phyloP scores from a whole-genome alignment of 2,329 filamentous ascomycete genomes.

The Cercospora sp. region DNA sequence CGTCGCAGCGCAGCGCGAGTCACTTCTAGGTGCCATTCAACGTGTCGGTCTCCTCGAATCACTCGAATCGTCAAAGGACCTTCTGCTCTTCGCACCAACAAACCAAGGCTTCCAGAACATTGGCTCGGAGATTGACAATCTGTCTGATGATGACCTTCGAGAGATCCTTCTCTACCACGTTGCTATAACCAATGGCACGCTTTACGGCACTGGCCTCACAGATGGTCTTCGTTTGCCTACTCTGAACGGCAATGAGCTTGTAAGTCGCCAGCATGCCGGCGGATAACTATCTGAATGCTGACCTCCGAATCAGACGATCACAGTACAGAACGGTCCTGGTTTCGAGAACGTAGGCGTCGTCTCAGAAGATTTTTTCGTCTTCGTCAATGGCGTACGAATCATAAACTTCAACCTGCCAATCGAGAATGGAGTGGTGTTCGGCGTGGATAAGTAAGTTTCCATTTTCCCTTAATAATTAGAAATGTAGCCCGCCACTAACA shows the following conservation, averaged over 20 bases:
- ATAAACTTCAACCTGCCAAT: slow-evolving; percentile 1
- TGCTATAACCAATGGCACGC: neutral
- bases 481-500: neutral
- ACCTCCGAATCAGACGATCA: neutral
- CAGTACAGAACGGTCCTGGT: neutral
- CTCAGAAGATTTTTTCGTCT: neutral
- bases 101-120: slow-evolving; percentile 12
- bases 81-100: slow-evolving; percentile 26
- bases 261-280: neutral
- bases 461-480: neutral
- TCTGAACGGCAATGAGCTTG: neutral
- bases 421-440: neutral
- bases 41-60: neutral
- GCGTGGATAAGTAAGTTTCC: neutral
- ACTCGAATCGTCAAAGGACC: slow-evolving; percentile 18
- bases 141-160: neutral
- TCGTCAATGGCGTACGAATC: neutral
- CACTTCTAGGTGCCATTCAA: neutral
- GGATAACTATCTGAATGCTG: neutral
- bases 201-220: neutral
- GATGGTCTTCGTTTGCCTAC: neutral
- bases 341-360: neutral
- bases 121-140: neutral
- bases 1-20: neutral
- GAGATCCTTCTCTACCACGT: slow-evolving; percentile 1